Base-by-base conservation (phyloP, 257 asterid genomes). In the Solanum commersonii region DNA sequence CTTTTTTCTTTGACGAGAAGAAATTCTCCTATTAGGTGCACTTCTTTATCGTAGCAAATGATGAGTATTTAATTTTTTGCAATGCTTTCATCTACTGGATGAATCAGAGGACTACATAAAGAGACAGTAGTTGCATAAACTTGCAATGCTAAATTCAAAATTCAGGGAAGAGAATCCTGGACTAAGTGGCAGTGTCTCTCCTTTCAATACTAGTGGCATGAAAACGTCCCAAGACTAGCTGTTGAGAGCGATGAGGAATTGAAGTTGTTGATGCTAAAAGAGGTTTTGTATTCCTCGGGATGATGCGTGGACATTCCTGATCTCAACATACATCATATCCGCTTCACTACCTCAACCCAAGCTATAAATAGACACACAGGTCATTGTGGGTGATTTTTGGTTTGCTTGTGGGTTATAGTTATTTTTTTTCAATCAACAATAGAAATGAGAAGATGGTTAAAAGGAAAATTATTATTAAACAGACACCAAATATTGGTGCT, bases 121-220 rank as follows among this genome's bases (percentile, higher is more conserved):
- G 92, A 89, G 98, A 87, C 99, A 95, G 89, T 99, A 95, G 89
- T 92, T 96, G 83, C 99, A 98, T 38, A 99, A 96, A 91, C 94
- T 97, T 40, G 99, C 99, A 27, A 79, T 97, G 96, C 91, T 96
- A 87, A 96, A 97, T 91, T 97, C 99, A 60, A 94, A 93, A 85
- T 93, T 94, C 87, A 94, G 98, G 91, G 99, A 97, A 92, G 99
- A 96, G 90, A 95, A 98, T 87, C 99, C 99, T 8, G 98, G 99
- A 83, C 99, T 99, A 49, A 95, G 98, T 88, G 98, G 98, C 89
- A 94, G 99, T 23, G 93, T 94, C 79, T 97, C 99, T 6, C 98
- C 98, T 90, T 97, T 97, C 93, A 96, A 94, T 91, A 92, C 95
- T 70, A 93, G 95, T 74, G 98, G 98, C 88, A 93, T 95, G 99